A percentile compares a stretch with the other conserved stretches of the same genome.
phyloP scores from a whole-genome alignment of 2,329 filamentous ascomycete species.

The Sporothrix pseudoabietina region DNA sequence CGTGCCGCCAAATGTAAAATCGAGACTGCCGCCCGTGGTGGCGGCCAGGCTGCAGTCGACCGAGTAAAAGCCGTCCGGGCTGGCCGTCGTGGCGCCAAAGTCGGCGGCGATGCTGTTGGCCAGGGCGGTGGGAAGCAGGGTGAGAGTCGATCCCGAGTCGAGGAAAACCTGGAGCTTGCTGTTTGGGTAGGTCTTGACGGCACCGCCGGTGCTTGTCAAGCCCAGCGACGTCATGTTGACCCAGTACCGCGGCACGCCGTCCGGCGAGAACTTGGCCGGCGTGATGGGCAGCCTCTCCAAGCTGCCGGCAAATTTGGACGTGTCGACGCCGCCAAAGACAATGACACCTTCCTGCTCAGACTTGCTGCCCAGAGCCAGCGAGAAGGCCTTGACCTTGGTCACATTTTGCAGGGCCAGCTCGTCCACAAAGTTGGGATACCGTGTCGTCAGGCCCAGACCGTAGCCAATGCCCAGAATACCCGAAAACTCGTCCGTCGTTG shows the following conservation, averaged over 20 bases:
- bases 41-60: constrained; percentile 50
- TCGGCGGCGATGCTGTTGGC: constrained; percentile 53
- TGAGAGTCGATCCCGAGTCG: constrained; percentile 71
- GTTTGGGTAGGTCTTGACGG: constrained; percentile 43
- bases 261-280: constrained; percentile 56
- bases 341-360: constrained; percentile 63
- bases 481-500: constrained; percentile 51
- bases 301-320: constrained; percentile 61
- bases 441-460: constrained; percentile 50
- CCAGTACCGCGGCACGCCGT: constrained; percentile 57
- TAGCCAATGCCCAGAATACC: constrained; percentile 78
- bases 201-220: constrained; percentile 41
- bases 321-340: constrained; percentile 69
- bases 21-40: constrained; percentile 46
- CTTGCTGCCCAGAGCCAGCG: constrained; percentile 65
- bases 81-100: constrained; percentile 48
- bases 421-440: constrained; percentile 57
- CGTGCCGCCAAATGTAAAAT: constrained; percentile 54
- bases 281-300: constrained; percentile 65
- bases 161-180: constrained; percentile 61
- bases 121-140: constrained; percentile 63
- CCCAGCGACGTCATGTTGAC: constrained; percentile 51
- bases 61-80: constrained; percentile 49
- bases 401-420: constrained; percentile 53
- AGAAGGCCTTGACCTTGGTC: constrained; percentile 65